Conservation (phyloP, 257 asterid genomes). For the Solanum microdontum region DNA sequence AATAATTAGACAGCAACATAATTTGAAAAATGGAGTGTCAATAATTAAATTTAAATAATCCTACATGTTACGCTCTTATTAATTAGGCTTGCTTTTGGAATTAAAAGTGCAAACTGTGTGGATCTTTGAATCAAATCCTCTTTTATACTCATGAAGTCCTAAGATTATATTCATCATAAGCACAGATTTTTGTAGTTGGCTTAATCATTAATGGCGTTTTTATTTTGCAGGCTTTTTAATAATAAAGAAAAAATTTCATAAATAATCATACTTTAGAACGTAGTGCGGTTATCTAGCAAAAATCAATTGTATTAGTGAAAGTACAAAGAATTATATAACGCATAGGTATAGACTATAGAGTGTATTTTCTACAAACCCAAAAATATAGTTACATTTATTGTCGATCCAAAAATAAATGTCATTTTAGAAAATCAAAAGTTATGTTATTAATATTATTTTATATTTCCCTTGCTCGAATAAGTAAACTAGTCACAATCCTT, state of each 20-base stretch:
- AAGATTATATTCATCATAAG: neutral
- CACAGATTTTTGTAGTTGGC: neutral
- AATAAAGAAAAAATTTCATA: neutral
- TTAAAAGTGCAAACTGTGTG: neutral
- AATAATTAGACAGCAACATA: neutral
- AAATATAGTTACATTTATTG: no score
- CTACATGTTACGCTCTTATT: neutral
- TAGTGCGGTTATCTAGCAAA: neutral
- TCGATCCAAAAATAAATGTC: neutral
- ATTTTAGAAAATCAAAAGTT: neutral
- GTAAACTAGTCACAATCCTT: neutral
- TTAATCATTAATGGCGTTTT: neutral
- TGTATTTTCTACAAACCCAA: neutral
- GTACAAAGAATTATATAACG: neutral
- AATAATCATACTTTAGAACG: neutral
- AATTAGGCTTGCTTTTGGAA: neutral
- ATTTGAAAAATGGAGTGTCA: neutral
- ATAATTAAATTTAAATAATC: neutral
- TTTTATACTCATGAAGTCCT: neutral
- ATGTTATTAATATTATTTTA: no score
- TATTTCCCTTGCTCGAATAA: neutral
- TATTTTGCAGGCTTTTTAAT: neutral
- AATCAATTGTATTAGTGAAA: neutral
- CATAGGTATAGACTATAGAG: neutral
- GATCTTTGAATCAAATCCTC: neutral